These are phyloP conservation scores for Harringtonia lauricola DNA, from an alignment of 2,329 filamentous ascomycete genomes.

Conservation along the genomic window DNA sequence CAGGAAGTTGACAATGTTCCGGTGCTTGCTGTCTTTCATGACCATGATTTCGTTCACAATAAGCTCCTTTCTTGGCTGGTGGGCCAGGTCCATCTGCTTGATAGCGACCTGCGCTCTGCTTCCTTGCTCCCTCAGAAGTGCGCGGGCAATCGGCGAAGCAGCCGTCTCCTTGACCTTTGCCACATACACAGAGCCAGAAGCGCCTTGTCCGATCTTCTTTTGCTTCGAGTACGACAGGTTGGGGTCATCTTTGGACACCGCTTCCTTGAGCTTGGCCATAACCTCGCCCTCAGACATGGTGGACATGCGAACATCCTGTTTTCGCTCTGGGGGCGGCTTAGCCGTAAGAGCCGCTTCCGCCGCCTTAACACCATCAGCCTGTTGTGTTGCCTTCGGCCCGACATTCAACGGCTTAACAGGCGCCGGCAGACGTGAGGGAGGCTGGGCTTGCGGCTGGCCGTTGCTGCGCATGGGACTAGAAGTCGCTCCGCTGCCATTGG, in stretches of 20 bases:
- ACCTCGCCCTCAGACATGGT: constrained; percentile 96
- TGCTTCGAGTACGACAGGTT: constrained; percentile 96
- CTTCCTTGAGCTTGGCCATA: constrained; percentile 89
- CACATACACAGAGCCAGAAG: constrained; percentile 95
- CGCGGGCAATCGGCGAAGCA: constrained; percentile 66
- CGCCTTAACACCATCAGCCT: constrained; percentile 66
- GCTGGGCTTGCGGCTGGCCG: constrained; percentile 31
- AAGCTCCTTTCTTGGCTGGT: constrained; percentile 92
- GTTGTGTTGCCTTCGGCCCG: constrained; percentile 48
- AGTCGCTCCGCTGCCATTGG: constrained; percentile 41
- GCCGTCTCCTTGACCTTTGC: constrained; percentile 88
- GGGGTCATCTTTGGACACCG: constrained; percentile 91
- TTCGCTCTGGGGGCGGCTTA: constrained; percentile 64
- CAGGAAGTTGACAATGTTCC: constrained; percentile 98
- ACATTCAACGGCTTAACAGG: constrained; percentile 74
- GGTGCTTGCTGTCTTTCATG: constrained; percentile 98
- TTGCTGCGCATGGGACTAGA: constrained; percentile 35
- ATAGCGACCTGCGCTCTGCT: constrained; percentile 86
- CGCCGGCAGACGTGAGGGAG: constrained; percentile 42
- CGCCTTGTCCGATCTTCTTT: constrained; percentile 98
- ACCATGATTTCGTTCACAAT: constrained; percentile 99
- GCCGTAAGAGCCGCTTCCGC: constrained; percentile 82
- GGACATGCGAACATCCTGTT: constrained; percentile 95
- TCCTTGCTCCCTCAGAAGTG: constrained; percentile 70
- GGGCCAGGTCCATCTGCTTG: constrained; percentile 98